Evolutionary conservation across 83 land plant genomes (phyloP).

Genomic region (Isoetes engelmannii): DNA sequence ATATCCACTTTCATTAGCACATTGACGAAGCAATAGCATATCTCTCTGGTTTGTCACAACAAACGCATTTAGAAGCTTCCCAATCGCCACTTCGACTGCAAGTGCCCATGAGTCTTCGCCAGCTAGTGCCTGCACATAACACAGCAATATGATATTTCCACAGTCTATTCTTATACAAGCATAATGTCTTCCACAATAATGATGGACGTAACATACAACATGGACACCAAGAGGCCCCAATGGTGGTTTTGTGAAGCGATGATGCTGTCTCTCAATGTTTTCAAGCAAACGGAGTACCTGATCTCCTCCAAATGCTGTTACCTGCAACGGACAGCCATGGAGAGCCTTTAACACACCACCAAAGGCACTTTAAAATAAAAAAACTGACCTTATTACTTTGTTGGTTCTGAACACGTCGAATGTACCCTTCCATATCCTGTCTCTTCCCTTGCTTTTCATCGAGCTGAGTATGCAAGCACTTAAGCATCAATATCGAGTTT

Average conservation of each 20-base stretch:
- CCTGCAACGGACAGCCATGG: slow-evolving; percentile 28
- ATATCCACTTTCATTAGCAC: slow-evolving; percentile 56
- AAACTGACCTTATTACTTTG: slow-evolving; percentile 52
- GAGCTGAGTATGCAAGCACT: slow-evolving; percentile 25
- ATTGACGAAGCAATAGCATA: slow-evolving; percentile 52
- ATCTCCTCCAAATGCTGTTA: slow-evolving; percentile 88
- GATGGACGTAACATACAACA: slow-evolving; percentile 32
- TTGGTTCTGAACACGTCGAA: slow-evolving; percentile 43
- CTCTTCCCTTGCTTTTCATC: slow-evolving; percentile 41
- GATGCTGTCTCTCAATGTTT: slow-evolving; percentile 50
- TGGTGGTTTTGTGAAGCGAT: slow-evolving; percentile 58
- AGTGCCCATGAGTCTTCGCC: slow-evolving; percentile 67
- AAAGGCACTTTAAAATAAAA: slow-evolving; percentile 1
- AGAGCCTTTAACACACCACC: neutral
- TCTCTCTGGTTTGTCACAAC: slow-evolving; percentile 81
- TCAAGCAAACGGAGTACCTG: slow-evolving; percentile 52
- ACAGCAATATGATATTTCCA: neutral
- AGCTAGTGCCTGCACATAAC: slow-evolving; percentile 46
- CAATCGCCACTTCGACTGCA: slow-evolving; percentile 82
- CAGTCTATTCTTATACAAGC: neutral
- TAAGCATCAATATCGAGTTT: no score
- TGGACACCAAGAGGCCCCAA: slow-evolving; percentile 91
- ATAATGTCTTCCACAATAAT: neutral
- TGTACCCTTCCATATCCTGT: slow-evolving; percentile 31
- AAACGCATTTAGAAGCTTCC: slow-evolving; percentile 83